Base-by-base conservation (phyloP, 1,284 basidiomycete genomes). In the Mycosarcoma mackinlayi region DNA sequence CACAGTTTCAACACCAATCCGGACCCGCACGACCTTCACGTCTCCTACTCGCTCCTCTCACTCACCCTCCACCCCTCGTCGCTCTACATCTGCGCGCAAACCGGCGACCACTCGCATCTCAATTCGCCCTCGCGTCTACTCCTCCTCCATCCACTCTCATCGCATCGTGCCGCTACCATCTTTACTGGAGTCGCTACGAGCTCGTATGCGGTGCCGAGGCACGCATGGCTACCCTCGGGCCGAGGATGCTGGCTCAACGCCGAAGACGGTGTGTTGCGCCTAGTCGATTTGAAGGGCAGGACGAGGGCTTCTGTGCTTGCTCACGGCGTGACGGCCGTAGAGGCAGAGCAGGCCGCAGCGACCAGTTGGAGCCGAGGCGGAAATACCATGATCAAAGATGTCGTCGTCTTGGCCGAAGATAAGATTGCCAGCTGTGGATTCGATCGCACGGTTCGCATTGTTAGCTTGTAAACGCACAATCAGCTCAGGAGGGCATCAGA, bases 1-100 rank as follows among this genome's bases (percentile, higher is more conserved):
- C 37, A 74, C 23, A 58, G 48, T 35, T 79, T 70, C 69, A 78
- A 78, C 62, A 80, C 79, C 18, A 81, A 81, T 31, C 59, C 71
- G 2, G 64, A 73, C 24, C 48, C 61, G 0, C 40, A 56, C 16
- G 80, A 81, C 33, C 21, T 49, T 18, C 77, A 81, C 35, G 76
- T 77, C 1, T 71, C 69, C 39, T 81, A 80, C 56, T 76, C 73
- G 6, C 60, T 81, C 47, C 70, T 81, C 31, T 59, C 71, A 31
- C 61, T 80, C 19, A 57, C 76, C 7, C 52, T 78, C 21, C 78
- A 80, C 37, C 77, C 78, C 0, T 71, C 72, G 0, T 54, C 51
- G 13, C 52, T 56, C 11, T 78, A 70, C 46, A 47, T 81, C 21
- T 75, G 73, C 44, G 56, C 70, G 2, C 76, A 79, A 27, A 80